Base-by-base conservation (phyloP, 306 rosid genomes). In the Prinsepia uniflora region DNA sequence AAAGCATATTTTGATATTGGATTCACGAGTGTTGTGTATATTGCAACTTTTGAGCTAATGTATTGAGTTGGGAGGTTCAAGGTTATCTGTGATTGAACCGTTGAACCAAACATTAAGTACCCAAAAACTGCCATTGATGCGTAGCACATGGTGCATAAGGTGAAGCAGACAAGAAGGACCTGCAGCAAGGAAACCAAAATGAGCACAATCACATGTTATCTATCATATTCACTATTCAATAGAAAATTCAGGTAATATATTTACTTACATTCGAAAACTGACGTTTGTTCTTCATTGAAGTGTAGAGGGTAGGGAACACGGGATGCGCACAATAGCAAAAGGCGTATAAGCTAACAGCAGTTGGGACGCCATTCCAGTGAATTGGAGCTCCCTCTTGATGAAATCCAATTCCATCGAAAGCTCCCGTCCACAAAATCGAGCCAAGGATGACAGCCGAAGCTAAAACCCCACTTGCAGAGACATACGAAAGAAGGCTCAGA, bases 271-370 rank as follows among this genome's bases (percentile, higher is more conserved):
- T 89, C 14, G 97, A 80, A 73, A 94, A 94, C 13, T 94, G 98
- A 4, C 68, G 86, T 78, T 86, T 90, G 71, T 84, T 79, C 60
- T 72, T 79, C 95, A 87, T 90, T 13, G 98, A 90, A 50, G 83
- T 89, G 81, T 89, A 89, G 45, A 94, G 75, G 10, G 92, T 85
- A 10, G 97, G 98, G 60, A 94, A 94, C 49, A 90, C 90, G 0
- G 98, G 95, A 76, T 94, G 98, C 0, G 96, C 96, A 70, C 97
- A 89, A 14, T 87, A 90, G 68, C 96, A 94, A 41, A 94, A 94
- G 17, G 95, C 89, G 58, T 73, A 90, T 66, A 94, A 84, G 84
- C 92, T 89, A 62, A 89, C 73, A 18, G 96, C 74, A 5, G 87
- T 87, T 1, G 95, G 94, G 55, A 87, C 65, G 0, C 97, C 98